A percentile compares a stretch with the other conserved stretches of the same genome.
phyloP scores from a whole-genome alignment of 1,284 basidiomycete species.

The Melampsora americana region DNA sequence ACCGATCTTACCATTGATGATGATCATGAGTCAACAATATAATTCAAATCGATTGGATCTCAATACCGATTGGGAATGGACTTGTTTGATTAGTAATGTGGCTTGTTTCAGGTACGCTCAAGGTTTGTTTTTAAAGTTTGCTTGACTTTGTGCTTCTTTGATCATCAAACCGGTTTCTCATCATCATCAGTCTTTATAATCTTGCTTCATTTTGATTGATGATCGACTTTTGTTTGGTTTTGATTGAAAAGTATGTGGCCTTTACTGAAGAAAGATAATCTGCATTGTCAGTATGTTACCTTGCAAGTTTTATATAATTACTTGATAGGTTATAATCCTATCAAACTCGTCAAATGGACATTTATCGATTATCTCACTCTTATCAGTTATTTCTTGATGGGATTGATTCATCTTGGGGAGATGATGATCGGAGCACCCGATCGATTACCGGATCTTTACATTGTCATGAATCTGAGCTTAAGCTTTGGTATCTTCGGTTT shows the following conservation, averaged over 20 bases:
- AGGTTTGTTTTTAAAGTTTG: slow-evolving; percentile 8
- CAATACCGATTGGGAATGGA: slow-evolving; percentile 49
- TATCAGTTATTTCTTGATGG: slow-evolving; percentile 64
- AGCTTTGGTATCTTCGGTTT: slow-evolving; percentile 72
- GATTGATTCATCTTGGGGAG: slow-evolving; percentile 66
- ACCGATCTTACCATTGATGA: slow-evolving; percentile 75
- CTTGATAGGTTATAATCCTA: slow-evolving; percentile 64
- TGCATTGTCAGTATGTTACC: slow-evolving; percentile 70
- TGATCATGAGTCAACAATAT: slow-evolving; percentile 65
- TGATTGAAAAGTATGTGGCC: slow-evolving; percentile 76
- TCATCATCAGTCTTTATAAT: too few species aligned
- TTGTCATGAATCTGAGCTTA: slow-evolving; percentile 79
- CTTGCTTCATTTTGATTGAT: background rate
- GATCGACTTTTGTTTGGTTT: slow-evolving; percentile 4
- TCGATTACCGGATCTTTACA: slow-evolving; percentile 78
- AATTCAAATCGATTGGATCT: slow-evolving; percentile 52
- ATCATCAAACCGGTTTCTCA: background rate
- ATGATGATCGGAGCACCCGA: slow-evolving; percentile 63
- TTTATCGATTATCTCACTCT: slow-evolving; percentile 63
- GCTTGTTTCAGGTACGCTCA: slow-evolving; percentile 73
- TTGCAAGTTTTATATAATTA: slow-evolving; percentile 74
- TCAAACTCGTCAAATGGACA: slow-evolving; percentile 55
- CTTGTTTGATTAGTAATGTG: slow-evolving; percentile 74
- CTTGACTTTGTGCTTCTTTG: too few species aligned
- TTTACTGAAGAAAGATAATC: slow-evolving; percentile 72